Base-by-base conservation (phyloP, 179 eudicot species). In the Gypsophila paniculata region DNA sequence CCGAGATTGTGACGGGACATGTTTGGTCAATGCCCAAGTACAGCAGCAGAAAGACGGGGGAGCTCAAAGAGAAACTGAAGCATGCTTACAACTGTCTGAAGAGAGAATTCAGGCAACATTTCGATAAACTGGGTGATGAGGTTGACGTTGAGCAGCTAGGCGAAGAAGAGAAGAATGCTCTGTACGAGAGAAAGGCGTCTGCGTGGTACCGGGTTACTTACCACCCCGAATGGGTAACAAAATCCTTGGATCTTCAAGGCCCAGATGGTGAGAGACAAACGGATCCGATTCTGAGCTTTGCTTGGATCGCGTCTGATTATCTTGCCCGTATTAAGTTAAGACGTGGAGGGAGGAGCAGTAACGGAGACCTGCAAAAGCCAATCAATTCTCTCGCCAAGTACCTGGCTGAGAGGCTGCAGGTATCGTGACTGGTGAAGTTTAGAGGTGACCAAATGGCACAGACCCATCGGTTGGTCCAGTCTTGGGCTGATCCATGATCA, bases 141-240 rank as follows among this genome's bases (percentile, higher is more conserved):
- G 66, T 84, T 0, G 79, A 82, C 49, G 69, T 77, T 51, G 87
- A 81, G 42, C 44, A 66, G 8, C 81, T 82, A 5, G 57, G 84
- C 0, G 86, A 75, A 12, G 88, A 88, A 36, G 90, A 94, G 76
- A 91, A 80, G 78, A 90, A 85, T 57, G 44, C 4, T 1, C 17
- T 78, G 52, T 91, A 86, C 36, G 99, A 94, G 68, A 78, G 57
- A 70, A 94, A 91, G 82, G 99, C 99, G 6, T 94, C 94, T 0
- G 99, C 99, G 0, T 94, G 99, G 99, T 94, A 94, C 76, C 92
- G 77, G 75, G 91, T 91, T 18, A 91, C 88, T 6, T 93, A 93
- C 74, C 91, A 85, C 62, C 78, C 88, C 3, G 74, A 57, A n/a
- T 89, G 94, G 91, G 81, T 86, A 58, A 74, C 80, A 32, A 79